Base-by-base conservation (phyloP, 192 early-diverging fungal genomes). In the Gryganskiella cystojenkinii region DNA sequence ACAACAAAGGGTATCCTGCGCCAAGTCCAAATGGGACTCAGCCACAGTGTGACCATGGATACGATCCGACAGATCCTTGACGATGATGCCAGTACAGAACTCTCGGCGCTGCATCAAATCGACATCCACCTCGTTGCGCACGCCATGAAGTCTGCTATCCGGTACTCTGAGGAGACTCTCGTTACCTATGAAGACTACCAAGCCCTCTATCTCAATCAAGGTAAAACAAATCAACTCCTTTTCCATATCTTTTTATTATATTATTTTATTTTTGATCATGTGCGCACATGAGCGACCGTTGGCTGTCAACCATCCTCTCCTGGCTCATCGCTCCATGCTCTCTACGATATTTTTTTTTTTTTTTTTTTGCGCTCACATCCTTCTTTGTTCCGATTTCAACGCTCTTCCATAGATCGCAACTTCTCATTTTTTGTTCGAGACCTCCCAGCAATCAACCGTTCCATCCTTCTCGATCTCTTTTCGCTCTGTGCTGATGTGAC, bases 91-190 rank as follows among this genome's bases (percentile, higher is more conserved):
- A 64, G 33, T 42, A 78, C 74, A 15, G 74, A 58, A n/a, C 74
- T 78, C 53, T 78, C 74, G 24, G 54, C 61, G 2, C 31, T 78
- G 34, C 74, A 64, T 40, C 60, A 69, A 9, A 27, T 78, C 50
- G 74, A 78, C 33, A 69, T 78, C 33, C 74, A 78, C 35, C 20
- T 69, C 47, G 74, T 78, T 19, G 74, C 74, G 9, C 74, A 78
- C 22, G 74, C 74, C n/a, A 78, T 78, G 74, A 78, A 78, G 45
- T 68, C 51, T 46, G 74, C 74, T 27, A 69, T 78, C 22, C 65
- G 74, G 15, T 64, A 78, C 47, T 69, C 74, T 1, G 74, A 78
- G 25, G 46, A 78, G 22, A 78, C 61, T 17, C 61, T 78, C 44
- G 74, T 78, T 43, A 69, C 74, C 22, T 78, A 78, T 45, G 74